phyloP scores from a whole-genome alignment of 2,329 filamentous ascomycete species.

The Aspergillus floridensis region DNA sequence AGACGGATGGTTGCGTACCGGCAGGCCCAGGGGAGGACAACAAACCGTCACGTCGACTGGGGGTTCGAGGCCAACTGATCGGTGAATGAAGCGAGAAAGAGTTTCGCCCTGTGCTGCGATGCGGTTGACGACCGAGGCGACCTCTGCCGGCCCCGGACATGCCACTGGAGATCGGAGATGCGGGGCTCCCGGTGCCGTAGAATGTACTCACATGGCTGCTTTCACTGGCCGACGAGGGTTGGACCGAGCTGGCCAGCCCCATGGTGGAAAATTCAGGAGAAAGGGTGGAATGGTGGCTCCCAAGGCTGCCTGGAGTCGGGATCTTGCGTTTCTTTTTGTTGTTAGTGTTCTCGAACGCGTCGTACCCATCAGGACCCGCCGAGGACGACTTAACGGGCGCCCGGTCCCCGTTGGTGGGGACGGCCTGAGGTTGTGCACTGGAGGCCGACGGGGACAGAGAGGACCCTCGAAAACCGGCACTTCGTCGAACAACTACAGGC shows the following conservation, averaged over 20 bases:
- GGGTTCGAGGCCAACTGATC: constrained; percentile 54
- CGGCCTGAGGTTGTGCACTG: constrained; percentile 26
- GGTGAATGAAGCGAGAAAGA: constrained; percentile 61
- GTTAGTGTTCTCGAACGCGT: constrained; percentile 96
- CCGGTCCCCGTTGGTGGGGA: constrained; percentile 28
- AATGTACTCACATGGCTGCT: constrained; percentile 50
- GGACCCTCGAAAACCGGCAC: constrained; percentile 40
- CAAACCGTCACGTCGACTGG: constrained; percentile 48
- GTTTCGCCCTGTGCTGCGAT: constrained; percentile 57
- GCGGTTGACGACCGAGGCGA: constrained; percentile 65
- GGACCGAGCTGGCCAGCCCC: constrained; percentile 53
- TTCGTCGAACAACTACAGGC: constrained; percentile 43
- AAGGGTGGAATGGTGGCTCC: constrained; percentile 56
- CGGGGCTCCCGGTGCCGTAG: constrained; percentile 55
- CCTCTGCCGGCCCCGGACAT: constrained; percentile 84
- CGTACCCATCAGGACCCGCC: constrained; percentile 81
- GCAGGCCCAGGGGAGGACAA: constrained; percentile 42
- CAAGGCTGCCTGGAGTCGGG: constrained; percentile 75
- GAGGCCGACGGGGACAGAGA: constrained; percentile 33
- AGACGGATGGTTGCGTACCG: constrained; percentile 25
- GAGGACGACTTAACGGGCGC: constrained; percentile 57
- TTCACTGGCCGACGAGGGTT: constrained; percentile 48
- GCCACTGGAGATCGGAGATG: constrained; percentile 60
- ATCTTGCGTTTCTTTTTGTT: constrained; percentile 99
- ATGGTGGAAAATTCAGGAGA: constrained; percentile 64